phyloP scores from a whole-genome alignment of 345 rosid species.

The Eucalyptus sp. region DNA sequence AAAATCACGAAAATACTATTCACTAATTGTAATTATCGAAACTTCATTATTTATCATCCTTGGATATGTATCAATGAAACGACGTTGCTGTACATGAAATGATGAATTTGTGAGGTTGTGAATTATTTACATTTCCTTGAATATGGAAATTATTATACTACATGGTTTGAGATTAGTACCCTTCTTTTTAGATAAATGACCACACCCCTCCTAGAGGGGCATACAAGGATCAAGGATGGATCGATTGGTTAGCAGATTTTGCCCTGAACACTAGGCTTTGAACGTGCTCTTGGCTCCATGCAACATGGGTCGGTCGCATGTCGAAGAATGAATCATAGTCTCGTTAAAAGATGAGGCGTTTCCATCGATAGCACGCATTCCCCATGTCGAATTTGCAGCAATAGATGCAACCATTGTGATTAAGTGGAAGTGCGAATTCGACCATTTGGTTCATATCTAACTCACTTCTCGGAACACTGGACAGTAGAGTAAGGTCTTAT shows the following conservation, averaged over 20 bases:
- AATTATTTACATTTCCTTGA: background rate
- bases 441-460: background rate
- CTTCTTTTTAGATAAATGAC: background rate
- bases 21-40: background rate
- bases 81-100: background rate
- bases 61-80: background rate
- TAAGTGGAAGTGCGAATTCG: background rate
- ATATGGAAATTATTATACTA: background rate
- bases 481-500: background rate
- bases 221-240: background rate
- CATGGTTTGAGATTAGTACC: background rate
- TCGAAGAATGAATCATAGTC: background rate
- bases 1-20: background rate
- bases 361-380: background rate
- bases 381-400: background rate
- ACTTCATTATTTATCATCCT: background rate
- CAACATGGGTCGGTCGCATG: background rate
- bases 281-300: background rate
- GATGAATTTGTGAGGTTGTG: background rate
- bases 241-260: background rate
- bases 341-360: background rate
- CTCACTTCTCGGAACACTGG: background rate
- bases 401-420: background rate
- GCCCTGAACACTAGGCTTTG: background rate
- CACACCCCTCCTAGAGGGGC: background rate